Percentiles rank a stretch among this genome's conserved stretches.
phyloP scores from a whole-genome alignment of 208 protist species.

The Wallacemonas sp. region DNA sequence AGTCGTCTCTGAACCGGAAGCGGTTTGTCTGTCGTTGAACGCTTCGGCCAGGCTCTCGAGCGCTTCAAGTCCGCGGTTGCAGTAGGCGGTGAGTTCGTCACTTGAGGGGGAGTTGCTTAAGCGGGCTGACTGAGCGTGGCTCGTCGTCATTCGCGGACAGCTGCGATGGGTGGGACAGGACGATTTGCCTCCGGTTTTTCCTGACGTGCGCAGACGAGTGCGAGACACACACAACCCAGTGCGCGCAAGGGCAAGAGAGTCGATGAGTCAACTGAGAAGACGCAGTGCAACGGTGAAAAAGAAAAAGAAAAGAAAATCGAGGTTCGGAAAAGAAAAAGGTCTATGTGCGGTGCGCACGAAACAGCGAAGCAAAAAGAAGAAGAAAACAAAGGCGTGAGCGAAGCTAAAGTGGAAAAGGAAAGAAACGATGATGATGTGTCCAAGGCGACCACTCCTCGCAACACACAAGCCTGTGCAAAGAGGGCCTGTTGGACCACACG shows the following conservation, averaged over 20 bases:
- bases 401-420: constrained; percentile 7
- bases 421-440: constrained; percentile 9
- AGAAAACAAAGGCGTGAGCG: not conserved
- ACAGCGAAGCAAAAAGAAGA: not conserved
- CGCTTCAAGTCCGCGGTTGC: not conserved
- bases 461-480: not conserved
- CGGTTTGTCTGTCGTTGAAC: not conserved
- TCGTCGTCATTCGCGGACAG: no score
- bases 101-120: not conserved
- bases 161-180: no score
- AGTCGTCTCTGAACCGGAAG: no score
- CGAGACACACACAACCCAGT: no score
- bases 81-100: not conserved
- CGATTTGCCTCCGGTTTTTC: no score
- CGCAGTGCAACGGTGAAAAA: no score
- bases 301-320: constrained; percentile 1
- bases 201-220: no score
- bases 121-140: not conserved
- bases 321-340: not conserved
- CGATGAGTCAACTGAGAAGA: no score
- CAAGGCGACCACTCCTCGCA: no score
- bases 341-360: not conserved
- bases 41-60: not conserved
- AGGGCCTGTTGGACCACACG: no score
- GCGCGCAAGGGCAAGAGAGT: no score